Evolutionary conservation across 163 green algal genomes (phyloP).

Genomic region (Scenedesmus sp.): DNA sequence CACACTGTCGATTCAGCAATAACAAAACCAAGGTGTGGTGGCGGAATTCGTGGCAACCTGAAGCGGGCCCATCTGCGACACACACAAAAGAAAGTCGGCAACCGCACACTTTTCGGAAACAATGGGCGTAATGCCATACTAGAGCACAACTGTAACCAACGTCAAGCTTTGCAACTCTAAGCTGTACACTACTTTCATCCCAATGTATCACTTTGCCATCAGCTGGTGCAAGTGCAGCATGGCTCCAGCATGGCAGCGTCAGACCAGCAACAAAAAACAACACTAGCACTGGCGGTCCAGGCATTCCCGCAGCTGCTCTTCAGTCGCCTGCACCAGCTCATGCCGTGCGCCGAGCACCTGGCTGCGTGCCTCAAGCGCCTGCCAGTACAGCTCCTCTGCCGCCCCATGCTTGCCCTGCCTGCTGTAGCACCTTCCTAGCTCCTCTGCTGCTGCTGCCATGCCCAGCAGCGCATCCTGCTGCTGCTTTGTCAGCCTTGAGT

Average conservation of each 20-base stretch:
- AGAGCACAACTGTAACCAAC: background rate
- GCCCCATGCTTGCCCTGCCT: slow-evolving; percentile 36
- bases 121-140: background rate
- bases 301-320: slow-evolving; percentile 36
- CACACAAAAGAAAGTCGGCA: too few species aligned
- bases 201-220: background rate
- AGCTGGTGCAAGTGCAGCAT: too few species aligned
- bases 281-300: slow-evolving; percentile 35
- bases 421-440: slow-evolving; percentile 18
- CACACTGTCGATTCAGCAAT: too few species aligned
- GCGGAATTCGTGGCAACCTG: too few species aligned
- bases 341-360: slow-evolving; percentile 40
- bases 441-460: slow-evolving; percentile 46
- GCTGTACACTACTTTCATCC: background rate
- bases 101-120: too few species aligned
- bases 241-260: too few species aligned
- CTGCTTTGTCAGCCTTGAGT: slow-evolving; percentile 16
- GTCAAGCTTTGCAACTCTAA: background rate
- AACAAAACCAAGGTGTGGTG: too few species aligned
- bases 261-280: background rate
- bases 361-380: slow-evolving; percentile 29
- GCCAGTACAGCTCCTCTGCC: slow-evolving; percentile 52
- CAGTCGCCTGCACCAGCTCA: slow-evolving; percentile 36
- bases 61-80: too few species aligned
- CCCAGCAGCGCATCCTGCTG: slow-evolving; percentile 42